Base-by-base conservation (phyloP, 2,329 filamentous ascomycete genomes). In the Conoideocrella luteorostrata region DNA sequence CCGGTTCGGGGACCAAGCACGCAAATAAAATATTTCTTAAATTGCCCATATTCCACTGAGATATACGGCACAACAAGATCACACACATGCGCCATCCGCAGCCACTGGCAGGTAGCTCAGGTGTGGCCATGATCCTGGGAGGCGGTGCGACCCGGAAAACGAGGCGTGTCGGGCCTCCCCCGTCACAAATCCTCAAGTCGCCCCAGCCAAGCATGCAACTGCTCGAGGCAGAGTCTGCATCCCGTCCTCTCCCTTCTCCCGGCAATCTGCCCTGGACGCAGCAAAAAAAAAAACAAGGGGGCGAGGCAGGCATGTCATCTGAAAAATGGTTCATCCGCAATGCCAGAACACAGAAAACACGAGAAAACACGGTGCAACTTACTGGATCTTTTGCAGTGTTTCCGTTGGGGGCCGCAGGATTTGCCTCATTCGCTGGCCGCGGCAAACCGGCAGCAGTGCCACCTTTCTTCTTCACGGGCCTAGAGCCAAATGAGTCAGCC, bases 391-490 rank as follows among this genome's bases (percentile, higher is more conserved):
- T 66, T 34, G 63, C 54, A 37, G 61, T 59, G 63, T 80, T 79
- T 64, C 75, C 78, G 59, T 73, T 71, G 56, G 40, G 17, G 24
- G 75, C 67, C 52, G 81, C 78, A 59, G 77, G 78, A 63, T 72
- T 77, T 53, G 78, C 73, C 64, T 83, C 82, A 63, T 79, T 80
- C 68, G 74, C 74, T 53, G 72, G 66, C 56, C 79, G 78, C 58
- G 83, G 77, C 59, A 86, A 73, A 56, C 84, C 85, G 60, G 82
- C 82, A 53, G 80, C 77, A 51, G 79, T 78, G 53, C 80, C 78
- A 48, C 74, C 73, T 63, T 83, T 84, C 68, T 85, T 88, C 70
- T 90, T 90, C 35, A 67, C 59, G 10, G 86, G 86, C 52, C 86
- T 90, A 60, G 39, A 52, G 30, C 17, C 21, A n/a, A n/a, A 12